A percentile compares a stretch with the other conserved stretches of the same genome.
phyloP scores from a whole-genome alignment of 257 asterid species.

The Petunia secreta region DNA sequence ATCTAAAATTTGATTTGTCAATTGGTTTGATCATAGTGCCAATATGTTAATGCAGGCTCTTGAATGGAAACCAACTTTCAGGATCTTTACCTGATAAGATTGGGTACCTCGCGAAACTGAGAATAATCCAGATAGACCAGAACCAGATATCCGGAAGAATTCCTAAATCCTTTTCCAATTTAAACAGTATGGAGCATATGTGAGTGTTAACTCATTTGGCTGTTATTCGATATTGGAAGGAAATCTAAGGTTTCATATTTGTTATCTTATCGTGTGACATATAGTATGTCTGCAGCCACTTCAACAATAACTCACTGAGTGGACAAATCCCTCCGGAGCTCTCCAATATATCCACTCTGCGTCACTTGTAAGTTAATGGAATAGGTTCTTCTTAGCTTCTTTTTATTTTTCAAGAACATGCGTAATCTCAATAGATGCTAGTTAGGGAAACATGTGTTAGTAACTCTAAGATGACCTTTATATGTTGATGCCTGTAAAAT shows the following conservation, averaged over 20 bases:
- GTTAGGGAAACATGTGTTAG: no score
- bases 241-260: background rate
- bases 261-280: background rate
- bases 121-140: constrained; percentile 51
- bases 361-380: constrained; percentile 47
- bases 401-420: background rate
- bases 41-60: constrained; percentile 44
- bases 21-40: background rate
- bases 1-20: background rate
- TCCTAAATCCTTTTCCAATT: constrained; percentile 45
- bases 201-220: constrained; percentile 27
- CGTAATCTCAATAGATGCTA: background rate
- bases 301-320: constrained; percentile 54
- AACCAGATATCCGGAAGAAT: constrained; percentile 53
- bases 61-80: constrained; percentile 50
- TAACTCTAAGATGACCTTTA: constrained; percentile 12
- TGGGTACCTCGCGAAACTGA: constrained; percentile 40
- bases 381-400: background rate
- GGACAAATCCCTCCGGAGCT: constrained; percentile 52
- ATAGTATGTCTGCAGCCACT: constrained; percentile 45
- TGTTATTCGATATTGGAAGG: constrained; percentile 1
- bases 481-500: background rate
- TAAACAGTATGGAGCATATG: constrained; percentile 46
- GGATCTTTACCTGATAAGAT: constrained; percentile 52
- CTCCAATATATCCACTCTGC: constrained; percentile 38